A percentile compares a stretch with the other conserved stretches of the same genome.
phyloP scores from a whole-genome alignment of 1,284 basidiomycete genomes.

The Gomphus bonarii region DNA sequence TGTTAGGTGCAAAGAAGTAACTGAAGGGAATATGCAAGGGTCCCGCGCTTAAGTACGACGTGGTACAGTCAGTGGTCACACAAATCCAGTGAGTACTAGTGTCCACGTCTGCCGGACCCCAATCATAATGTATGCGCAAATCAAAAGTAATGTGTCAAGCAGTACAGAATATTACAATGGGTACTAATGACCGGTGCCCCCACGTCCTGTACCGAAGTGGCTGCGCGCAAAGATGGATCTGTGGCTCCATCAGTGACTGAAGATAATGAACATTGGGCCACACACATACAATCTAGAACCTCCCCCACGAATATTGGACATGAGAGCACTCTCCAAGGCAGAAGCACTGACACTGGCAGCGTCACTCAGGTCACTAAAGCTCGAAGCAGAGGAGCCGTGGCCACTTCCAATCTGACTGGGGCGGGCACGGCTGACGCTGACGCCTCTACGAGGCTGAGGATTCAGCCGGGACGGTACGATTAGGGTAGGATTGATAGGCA shows the following conservation, averaged over 20 bases:
- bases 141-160: background rate
- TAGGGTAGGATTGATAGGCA: constrained; percentile 9
- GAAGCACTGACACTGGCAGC: constrained; percentile 57
- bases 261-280: constrained; percentile 8
- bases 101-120: background rate
- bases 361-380: constrained; percentile 76
- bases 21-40: constrained; percentile 9
- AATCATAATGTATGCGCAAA: background rate
- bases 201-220: constrained; percentile 26
- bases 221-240: constrained; percentile 38
- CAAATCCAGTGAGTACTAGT: background rate
- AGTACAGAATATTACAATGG: background rate
- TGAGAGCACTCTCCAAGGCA: constrained; percentile 62
- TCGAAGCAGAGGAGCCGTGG: constrained; percentile 60
- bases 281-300: constrained; percentile 45
- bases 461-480: constrained; percentile 27
- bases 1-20: constrained; percentile 24
- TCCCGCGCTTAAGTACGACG: background rate
- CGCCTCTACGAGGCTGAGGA: constrained; percentile 21
- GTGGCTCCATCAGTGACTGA: background rate
- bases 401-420: constrained; percentile 51
- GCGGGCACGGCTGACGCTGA: constrained; percentile 11
- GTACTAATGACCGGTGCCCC: constrained; percentile 9
- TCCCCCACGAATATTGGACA: constrained; percentile 49
- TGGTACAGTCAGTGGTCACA: background rate